phyloP scores from a whole-genome alignment of 192 early-diverging fungal genomes.

The Linnemannia exigua region DNA sequence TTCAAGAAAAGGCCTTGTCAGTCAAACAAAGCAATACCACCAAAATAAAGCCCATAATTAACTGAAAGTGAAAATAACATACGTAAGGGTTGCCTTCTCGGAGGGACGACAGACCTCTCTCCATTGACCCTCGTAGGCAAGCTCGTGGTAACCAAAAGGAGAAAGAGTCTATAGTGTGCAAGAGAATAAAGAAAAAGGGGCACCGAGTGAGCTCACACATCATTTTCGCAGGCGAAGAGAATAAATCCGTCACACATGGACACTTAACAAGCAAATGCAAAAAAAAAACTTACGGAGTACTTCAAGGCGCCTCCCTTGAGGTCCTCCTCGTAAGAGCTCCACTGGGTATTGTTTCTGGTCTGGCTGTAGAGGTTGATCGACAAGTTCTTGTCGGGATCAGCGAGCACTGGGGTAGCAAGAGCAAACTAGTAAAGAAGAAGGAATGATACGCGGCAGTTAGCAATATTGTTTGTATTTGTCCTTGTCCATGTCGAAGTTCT shows the following conservation, averaged over 20 bases:
- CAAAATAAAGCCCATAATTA: not conserved
- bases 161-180: constrained; percentile 54
- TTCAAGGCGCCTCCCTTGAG: constrained; percentile 69
- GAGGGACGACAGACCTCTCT: constrained; percentile 77
- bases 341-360: constrained; percentile 72
- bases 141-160: constrained; percentile 71
- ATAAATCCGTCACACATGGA: not conserved
- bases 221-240: not conserved
- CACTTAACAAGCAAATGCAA: not conserved
- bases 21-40: not conserved
- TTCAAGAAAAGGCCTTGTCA: constrained; percentile 4
- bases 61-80: constrained; percentile 19
- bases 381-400: constrained; percentile 77
- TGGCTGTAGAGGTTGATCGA: constrained; percentile 77
- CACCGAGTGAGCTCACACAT: not conserved
- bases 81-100: constrained; percentile 71
- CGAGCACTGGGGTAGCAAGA: constrained; percentile 76
- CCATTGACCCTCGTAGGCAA: constrained; percentile 83
- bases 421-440: constrained; percentile 59
- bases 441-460: not conserved
- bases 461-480: not conserved
- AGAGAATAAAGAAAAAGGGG: not conserved
- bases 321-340: constrained; percentile 83
- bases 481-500: not conserved
- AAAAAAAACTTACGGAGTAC: constrained; percentile 62